These are phyloP conservation scores for Daldinia sp. DNA, from an alignment of 2,329 filamentous ascomycete species.

Conservation along the genomic window DNA sequence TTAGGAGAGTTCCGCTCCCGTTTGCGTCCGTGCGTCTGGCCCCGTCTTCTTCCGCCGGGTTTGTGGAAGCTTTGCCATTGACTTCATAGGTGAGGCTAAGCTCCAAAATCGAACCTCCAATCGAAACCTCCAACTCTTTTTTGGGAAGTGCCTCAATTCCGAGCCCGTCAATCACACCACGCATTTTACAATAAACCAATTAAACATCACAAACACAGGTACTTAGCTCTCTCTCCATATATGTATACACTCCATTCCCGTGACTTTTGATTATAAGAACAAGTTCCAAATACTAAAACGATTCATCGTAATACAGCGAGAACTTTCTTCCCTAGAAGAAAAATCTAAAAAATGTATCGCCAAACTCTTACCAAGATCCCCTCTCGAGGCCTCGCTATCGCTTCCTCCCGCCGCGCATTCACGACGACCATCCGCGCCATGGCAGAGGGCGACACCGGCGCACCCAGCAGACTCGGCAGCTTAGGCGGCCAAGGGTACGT, in stretches of 20 bases:
- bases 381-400: constrained; percentile 66
- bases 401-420: constrained; percentile 68
- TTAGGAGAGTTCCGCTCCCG: constrained; percentile 40
- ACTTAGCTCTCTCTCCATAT: neutral
- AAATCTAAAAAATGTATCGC: constrained; percentile 71
- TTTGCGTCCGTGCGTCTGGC: constrained; percentile 30
- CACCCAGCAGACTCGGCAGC: constrained; percentile 66
- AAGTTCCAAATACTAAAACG: constrained; percentile 8
- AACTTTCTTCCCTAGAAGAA: constrained; percentile 20
- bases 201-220: constrained; percentile 10
- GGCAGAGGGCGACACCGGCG: constrained; percentile 77
- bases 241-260: constrained; percentile 5
- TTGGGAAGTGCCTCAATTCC: constrained; percentile 37
- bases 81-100: constrained; percentile 26
- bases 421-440: constrained; percentile 72
- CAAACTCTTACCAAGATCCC: constrained; percentile 69
- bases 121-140: constrained; percentile 17
- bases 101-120: constrained; percentile 30
- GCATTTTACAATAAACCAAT: constrained; percentile 25
- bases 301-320: constrained; percentile 7
- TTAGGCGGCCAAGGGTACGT: constrained; percentile 66
- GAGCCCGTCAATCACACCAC: constrained; percentile 26
- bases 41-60: constrained; percentile 28
- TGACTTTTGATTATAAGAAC: constrained; percentile 26
- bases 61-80: constrained; percentile 10